Conservation (phyloP, 2,329 filamentous ascomycete genomes). For the Diplodia seriata region DNA sequence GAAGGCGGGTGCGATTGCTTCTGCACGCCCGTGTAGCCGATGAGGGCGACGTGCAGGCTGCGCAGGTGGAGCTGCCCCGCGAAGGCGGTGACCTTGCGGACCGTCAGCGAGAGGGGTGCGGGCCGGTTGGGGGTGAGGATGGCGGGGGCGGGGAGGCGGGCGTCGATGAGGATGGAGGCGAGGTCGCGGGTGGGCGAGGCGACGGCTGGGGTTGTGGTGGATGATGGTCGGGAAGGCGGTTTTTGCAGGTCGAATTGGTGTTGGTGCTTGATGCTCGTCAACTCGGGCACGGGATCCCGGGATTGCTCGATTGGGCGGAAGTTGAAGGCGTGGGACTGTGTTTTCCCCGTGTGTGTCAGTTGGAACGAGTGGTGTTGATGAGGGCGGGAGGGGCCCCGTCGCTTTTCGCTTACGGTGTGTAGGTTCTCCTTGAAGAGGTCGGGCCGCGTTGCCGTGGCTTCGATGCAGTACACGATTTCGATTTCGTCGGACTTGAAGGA, state of each 20-base stretch:
- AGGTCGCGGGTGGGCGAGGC: conserved; percentile 3
- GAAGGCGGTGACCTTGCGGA: conserved; percentile 27
- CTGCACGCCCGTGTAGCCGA: conserved; percentile 17
- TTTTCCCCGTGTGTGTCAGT: background rate
- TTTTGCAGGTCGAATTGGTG: conserved; percentile 20
- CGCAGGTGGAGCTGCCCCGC: conserved; percentile 19
- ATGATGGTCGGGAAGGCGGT: background rate
- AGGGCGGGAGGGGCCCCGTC: background rate
- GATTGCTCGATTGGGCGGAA: conserved; percentile 25
- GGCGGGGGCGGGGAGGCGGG: background rate
- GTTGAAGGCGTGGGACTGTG: conserved; percentile 11
- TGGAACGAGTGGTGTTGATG: background rate
- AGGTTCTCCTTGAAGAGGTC: conserved; percentile 21
- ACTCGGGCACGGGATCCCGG: conserved; percentile 2
- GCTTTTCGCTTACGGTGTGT: conserved; percentile 8
- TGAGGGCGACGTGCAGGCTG: conserved; percentile 10
- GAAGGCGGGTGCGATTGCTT: background rate
- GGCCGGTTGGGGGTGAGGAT: conserved; percentile 17
- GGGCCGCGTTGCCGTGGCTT: conserved; percentile 12
- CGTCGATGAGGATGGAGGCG: conserved; percentile 15
- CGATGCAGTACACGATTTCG: conserved; percentile 15
- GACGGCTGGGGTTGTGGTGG: background rate
- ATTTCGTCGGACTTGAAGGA: conserved; percentile 8
- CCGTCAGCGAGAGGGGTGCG: background rate
- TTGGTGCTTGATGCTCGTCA: conserved; percentile 24